phyloP scores from a whole-genome alignment of 129 eudicot genomes.

The Apium graveolens region DNA sequence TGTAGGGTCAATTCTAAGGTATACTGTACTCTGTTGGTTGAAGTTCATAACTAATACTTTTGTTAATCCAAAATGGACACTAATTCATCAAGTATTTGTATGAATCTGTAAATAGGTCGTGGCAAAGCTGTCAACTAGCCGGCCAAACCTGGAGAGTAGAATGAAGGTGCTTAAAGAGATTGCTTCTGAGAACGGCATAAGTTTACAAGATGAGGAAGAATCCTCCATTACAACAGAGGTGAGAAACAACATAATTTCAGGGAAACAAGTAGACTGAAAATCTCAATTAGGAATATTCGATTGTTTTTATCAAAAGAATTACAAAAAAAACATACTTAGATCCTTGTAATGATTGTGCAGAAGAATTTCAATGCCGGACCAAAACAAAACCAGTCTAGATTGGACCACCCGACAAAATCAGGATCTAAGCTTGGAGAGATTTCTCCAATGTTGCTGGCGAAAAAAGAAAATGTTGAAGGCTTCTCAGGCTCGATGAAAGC shows the following conservation, averaged over 20 bases:
- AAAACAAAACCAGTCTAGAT: slow-evolving; percentile 11
- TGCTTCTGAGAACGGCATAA: slow-evolving; percentile 54
- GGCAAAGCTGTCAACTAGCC: slow-evolving; percentile 66
- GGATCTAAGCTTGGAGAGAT: slow-evolving; percentile 1
- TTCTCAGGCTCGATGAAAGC: slow-evolving; percentile 32
- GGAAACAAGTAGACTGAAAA: background rate
- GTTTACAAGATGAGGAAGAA: slow-evolving; percentile 40
- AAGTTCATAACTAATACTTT: background rate
- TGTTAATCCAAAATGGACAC: background rate
- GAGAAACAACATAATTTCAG: background rate
- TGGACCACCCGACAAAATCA: slow-evolving; percentile 7
- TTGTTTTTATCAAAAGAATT: background rate
- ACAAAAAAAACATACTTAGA: background rate
- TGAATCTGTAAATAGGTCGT: slow-evolving; percentile 38
- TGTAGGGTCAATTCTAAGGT: slow-evolving; percentile 61
- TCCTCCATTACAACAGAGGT: slow-evolving; percentile 30
- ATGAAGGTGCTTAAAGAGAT: slow-evolving; percentile 49
- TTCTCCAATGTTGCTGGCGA: slow-evolving; percentile 14
- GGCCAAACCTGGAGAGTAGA: slow-evolving; percentile 53
- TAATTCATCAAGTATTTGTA: slow-evolving; percentile 10
- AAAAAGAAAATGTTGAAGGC: slow-evolving; percentile 21
- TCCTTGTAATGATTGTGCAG: slow-evolving; percentile 16
- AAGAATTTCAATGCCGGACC: slow-evolving; percentile 10
- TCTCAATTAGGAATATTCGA: too few species aligned
- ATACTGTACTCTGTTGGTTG: background rate